A percentile compares a stretch with the other conserved stretches of the same genome.
These are phyloP conservation scores for Spathaspora gorwiae DNA, from an alignment of 805 yeast species.

Conservation along the genomic window DNA sequence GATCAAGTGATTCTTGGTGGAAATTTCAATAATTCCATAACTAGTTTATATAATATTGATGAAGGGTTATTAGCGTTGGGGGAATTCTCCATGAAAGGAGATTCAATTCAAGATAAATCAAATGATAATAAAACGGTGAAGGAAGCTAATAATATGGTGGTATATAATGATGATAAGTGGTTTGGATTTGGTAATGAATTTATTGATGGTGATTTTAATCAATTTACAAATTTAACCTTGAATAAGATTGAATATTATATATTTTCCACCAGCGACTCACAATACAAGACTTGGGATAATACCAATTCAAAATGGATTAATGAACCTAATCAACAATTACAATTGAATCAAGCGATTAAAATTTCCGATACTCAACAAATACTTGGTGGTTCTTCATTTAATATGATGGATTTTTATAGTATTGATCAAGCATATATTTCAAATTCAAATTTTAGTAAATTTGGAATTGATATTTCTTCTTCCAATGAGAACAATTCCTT, in stretches of 20 bases:
- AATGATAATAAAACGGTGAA: constrained; percentile 20
- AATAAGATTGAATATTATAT: constrained; percentile 38
- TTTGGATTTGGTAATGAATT: constrained; percentile 36
- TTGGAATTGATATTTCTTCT: constrained; percentile 10
- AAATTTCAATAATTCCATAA: constrained; percentile 25
- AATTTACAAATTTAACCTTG: constrained; percentile 32
- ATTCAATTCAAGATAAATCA: constrained; percentile 24
- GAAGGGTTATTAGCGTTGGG: constrained; percentile 28
- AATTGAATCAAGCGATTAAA: constrained; percentile 23
- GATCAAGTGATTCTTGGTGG: constrained; percentile 24
- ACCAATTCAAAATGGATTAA: constrained; percentile 32
- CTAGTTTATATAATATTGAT: constrained; percentile 16
- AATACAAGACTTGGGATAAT: constrained; percentile 39
- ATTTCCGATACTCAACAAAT: constrained; percentile 25
- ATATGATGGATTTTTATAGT: constrained; percentile 26
- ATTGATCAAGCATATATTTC: constrained; percentile 22
- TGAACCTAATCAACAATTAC: constrained; percentile 22
- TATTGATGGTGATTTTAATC: constrained; percentile 18
- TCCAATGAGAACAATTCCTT: neutral
- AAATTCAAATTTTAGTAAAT: constrained; percentile 17
- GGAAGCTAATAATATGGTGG: constrained; percentile 31
- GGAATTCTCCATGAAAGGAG: constrained; percentile 25
- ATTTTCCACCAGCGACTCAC: constrained; percentile 22
- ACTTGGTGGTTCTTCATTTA: constrained; percentile 32
- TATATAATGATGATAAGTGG: constrained; percentile 38